phyloP scores from a whole-genome alignment of 2,329 filamentous ascomycete species.

The Fusarium chuoi region DNA sequence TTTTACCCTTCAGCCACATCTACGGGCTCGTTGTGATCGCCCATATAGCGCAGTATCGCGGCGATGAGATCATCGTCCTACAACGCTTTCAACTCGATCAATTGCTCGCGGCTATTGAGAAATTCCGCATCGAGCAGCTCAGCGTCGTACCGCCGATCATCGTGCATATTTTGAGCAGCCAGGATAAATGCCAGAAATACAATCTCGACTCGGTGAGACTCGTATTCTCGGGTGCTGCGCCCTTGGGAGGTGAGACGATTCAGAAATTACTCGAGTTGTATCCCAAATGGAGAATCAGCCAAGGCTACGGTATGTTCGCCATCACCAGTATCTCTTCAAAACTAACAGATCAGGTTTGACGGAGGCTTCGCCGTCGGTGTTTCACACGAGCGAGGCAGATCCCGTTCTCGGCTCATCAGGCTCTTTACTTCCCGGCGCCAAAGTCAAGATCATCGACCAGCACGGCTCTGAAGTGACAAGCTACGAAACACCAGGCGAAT shows the following conservation, averaged over 20 bases:
- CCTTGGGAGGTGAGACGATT: constrained; percentile 75
- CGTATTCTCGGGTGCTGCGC: constrained; percentile 64
- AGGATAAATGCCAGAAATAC: constrained; percentile 21
- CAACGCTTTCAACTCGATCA: constrained; percentile 77
- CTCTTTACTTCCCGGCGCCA: constrained; percentile 70
- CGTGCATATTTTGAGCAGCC: constrained; percentile 13
- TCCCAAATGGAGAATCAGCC: constrained; percentile 72
- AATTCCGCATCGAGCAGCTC: constrained; percentile 32
- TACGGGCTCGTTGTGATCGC: constrained; percentile 79
- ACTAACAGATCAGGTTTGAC: constrained; percentile 67
- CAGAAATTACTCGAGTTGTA: constrained; percentile 70
- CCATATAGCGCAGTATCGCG: constrained; percentile 73
- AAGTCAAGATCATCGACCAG: constrained; percentile 70
- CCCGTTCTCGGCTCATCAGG: constrained; percentile 77
- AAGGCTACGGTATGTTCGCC: constrained; percentile 72
- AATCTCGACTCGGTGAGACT: constrained; percentile 25
- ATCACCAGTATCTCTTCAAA: accelerated
- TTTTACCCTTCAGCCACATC: constrained; percentile 84
- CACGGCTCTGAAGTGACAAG: constrained; percentile 75
- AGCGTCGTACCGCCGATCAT: constrained; percentile 32
- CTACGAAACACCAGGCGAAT: constrained; percentile 80
- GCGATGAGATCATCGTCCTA: constrained; percentile 78
- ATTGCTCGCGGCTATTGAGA: constrained; percentile 56
- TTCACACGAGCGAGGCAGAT: constrained; percentile 65
- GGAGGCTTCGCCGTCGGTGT: constrained; percentile 76